A percentile compares a stretch with the other conserved stretches of the same genome.
phyloP scores from a whole-genome alignment of 2,329 filamentous ascomycete genomes.

The Fusarium sp. region DNA sequence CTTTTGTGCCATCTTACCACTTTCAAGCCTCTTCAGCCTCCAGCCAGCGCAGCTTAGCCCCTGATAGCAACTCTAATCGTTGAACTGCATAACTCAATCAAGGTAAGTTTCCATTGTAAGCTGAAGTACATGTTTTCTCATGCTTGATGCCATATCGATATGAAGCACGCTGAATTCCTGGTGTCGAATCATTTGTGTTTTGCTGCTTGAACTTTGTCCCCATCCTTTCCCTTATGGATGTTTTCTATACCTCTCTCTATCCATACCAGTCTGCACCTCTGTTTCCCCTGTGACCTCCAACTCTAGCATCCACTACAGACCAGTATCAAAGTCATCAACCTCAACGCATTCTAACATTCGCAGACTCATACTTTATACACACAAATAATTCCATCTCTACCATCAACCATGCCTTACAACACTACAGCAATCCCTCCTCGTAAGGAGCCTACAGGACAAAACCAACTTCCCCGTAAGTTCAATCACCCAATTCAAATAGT shows the following conservation, averaged over 20 bases:
- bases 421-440: conserved; percentile 83
- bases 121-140: background rate
- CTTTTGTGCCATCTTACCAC: background rate
- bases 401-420: conserved; percentile 83
- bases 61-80: conserved; percentile 4
- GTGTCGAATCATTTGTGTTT: background rate
- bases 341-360: conserved; percentile 7
- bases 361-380: background rate
- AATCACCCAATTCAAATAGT: conserved; percentile 12
- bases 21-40: background rate
- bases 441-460: conserved; percentile 86
- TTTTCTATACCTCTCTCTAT: too few relatives aligned
- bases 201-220: background rate
- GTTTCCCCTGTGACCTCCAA: conserved; percentile 6
- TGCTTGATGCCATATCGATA: background rate
- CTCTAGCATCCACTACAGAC: background rate
- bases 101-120: conserved; percentile 10
- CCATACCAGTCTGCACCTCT: background rate
- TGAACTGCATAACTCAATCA: background rate
- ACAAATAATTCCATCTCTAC: background rate
- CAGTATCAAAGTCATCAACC: background rate
- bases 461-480: conserved; percentile 84
- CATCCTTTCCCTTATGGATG: background rate
- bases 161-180: background rate
- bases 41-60: background rate